Base-by-base conservation (phyloP, 257 asterid genomes). In the Gentiana dahurica region DNA sequence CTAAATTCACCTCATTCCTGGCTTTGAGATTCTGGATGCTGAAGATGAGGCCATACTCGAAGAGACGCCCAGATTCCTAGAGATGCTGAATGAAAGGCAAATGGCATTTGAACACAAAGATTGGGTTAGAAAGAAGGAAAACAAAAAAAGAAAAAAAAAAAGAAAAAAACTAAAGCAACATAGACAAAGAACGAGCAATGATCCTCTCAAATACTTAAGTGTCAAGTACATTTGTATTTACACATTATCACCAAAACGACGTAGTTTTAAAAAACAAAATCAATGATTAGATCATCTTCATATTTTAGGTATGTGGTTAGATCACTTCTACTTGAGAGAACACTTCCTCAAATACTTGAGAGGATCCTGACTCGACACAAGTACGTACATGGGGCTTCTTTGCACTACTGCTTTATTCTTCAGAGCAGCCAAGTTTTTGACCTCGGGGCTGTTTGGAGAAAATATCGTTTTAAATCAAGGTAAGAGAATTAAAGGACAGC, bases 381-480 rank as follows among this genome's bases (percentile, higher is more conserved):
- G 37, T 11, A 34, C 47, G 52, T 80, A 86, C 96, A 85, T 76
- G 11, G 13, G 50, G 57, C 43, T 75, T 68, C 69, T 78, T 10
- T 5, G 6, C 47, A 75, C 88, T 55, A 79, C 74, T 57, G 65
- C 66, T 66, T 73, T 86, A 54, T 54, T 81, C 77, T 72, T 86
- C 80, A 79, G 71, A 12, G 88, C 85, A 1, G 88, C 94, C 61
- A 77, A 35, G 65, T 86, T 90, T 73, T 82, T 82, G 0, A 82
- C 77, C 79, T 90, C 98, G 13, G 72, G 87, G 70, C 96, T 90
- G 86, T 48, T 54, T 51, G 34, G 69, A 67, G 52, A 48, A 36
- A n/a, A 48, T 36, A 64, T 4, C 0, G 7, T 39, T 39, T 39
- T 4, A 8, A 39, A 12, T 7, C 11, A 53, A 8, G 13, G 24